phyloP scores from a whole-genome alignment of 2,329 filamentous ascomycete genomes.

The Aspergillus quadrilineatus region DNA sequence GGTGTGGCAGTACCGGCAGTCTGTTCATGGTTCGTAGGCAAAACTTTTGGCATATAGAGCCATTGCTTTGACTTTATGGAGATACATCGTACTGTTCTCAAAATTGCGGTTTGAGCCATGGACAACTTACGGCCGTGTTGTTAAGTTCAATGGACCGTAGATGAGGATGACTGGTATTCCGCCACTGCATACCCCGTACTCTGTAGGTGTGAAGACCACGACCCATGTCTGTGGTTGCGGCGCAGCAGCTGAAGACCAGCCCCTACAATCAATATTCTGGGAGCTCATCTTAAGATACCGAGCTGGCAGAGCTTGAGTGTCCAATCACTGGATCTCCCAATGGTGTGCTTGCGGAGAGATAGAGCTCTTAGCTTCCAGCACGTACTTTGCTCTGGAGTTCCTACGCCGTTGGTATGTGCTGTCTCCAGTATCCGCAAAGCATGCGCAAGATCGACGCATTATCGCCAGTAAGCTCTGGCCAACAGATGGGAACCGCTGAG shows the following conservation, averaged over 20 bases:
- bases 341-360: constrained; percentile 1
- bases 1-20: neutral
- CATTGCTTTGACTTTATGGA: neutral
- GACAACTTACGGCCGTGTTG: too few species aligned
- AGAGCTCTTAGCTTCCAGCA: neutral
- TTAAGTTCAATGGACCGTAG: too few species aligned
- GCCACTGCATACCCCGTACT: too few species aligned
- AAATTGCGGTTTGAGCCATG: too few species aligned
- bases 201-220: too few species aligned
- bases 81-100: neutral
- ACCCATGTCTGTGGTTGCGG: too few species aligned
- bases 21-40: neutral
- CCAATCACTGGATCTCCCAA: neutral
- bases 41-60: neutral
- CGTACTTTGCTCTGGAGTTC: neutral
- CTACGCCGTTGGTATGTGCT: neutral
- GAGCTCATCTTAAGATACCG: neutral
- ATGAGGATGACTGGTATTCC: too few species aligned
- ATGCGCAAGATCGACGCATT: neutral
- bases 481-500: too few species aligned
- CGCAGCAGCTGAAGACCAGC: too few species aligned
- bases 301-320: neutral
- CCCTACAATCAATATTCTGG: too few species aligned
- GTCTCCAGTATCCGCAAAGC: neutral
- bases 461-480: too few species aligned